These are phyloP conservation scores for Serendipita sp. DNA, from an alignment of 768 basidiomycete species.

Conservation along the genomic window DNA sequence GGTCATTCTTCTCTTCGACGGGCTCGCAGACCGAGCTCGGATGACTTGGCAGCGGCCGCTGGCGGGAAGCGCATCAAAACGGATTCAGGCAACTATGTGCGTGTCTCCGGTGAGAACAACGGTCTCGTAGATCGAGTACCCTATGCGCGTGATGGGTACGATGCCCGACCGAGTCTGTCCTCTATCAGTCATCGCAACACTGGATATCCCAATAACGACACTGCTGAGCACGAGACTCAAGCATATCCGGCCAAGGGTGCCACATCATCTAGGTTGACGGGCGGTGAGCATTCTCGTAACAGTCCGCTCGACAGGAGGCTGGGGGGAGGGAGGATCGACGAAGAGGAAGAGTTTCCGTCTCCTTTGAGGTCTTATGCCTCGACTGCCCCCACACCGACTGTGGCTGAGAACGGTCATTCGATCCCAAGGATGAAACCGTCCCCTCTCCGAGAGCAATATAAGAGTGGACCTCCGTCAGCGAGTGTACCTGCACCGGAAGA, in stretches of 20 bases:
- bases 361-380: neutral
- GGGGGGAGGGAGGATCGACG: neutral
- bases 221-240: no score
- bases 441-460: neutral
- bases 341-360: conserved; percentile 2
- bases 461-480: neutral
- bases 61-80: neutral
- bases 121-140: neutral
- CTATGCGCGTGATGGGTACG: neutral
- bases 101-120: neutral
- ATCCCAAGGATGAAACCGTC: neutral
- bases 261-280: no score
- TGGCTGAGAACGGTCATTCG: neutral
- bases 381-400: neutral
- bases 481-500: neutral
- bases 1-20: neutral
- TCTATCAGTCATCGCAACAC: no score
- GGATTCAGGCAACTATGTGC: neutral
- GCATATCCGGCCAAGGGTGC: no score
- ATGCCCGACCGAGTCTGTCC: neutral
- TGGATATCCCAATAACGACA: no score
- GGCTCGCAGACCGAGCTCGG: neutral
- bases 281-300: neutral
- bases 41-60: neutral
- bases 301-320: neutral